A percentile compares a stretch with the other conserved stretches of the same genome.
These are phyloP conservation scores for Nemophila menziesii DNA, from an alignment of 257 asterid genomes.

Conservation along the genomic window DNA sequence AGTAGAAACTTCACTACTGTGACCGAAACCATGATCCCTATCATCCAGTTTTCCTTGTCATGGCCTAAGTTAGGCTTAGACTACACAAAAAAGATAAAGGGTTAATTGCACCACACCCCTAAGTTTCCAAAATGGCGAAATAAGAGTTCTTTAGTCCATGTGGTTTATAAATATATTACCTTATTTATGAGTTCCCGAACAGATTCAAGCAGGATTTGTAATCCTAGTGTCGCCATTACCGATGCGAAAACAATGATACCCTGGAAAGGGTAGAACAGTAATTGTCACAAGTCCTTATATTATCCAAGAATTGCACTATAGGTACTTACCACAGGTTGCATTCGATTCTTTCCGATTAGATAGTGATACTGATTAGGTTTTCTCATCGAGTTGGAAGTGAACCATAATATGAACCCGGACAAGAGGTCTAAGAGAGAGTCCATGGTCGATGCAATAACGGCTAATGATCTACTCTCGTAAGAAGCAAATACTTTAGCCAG, in stretches of 20 bases:
- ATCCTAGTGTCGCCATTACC: conserved; percentile 15
- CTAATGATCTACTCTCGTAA: conserved; percentile 22
- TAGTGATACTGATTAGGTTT: conserved; percentile 20
- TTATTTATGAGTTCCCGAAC: conserved; percentile 2
- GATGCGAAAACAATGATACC: conserved; percentile 13
- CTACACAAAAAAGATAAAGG: not conserved
- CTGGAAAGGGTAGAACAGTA: conserved; percentile 6
- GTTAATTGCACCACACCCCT: too few relatives aligned
- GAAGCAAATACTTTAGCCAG: conserved; percentile 26
- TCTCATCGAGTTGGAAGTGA: conserved; percentile 22
- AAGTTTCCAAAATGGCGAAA: too few relatives aligned
- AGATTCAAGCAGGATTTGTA: conserved; percentile 8
- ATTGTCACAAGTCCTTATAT: too few relatives aligned
- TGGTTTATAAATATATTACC: too few relatives aligned
- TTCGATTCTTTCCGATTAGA: conserved; percentile 27
- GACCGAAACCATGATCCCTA: conserved; percentile 49
- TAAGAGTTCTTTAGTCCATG: too few relatives aligned
- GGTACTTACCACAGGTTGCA: conserved; percentile 28
- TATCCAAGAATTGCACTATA: not conserved
- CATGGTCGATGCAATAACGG: conserved; percentile 27
- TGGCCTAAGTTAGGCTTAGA: conserved; percentile 5
- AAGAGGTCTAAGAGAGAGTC: conserved; percentile 27
- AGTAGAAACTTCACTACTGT: conserved; percentile 43
- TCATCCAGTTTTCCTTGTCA: conserved; percentile 33
- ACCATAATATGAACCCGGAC: conserved; percentile 29